Evolutionary conservation across 371 early-diverging fungal genomes (phyloP).

Genomic region (Choanephora cucurbitarum): DNA sequence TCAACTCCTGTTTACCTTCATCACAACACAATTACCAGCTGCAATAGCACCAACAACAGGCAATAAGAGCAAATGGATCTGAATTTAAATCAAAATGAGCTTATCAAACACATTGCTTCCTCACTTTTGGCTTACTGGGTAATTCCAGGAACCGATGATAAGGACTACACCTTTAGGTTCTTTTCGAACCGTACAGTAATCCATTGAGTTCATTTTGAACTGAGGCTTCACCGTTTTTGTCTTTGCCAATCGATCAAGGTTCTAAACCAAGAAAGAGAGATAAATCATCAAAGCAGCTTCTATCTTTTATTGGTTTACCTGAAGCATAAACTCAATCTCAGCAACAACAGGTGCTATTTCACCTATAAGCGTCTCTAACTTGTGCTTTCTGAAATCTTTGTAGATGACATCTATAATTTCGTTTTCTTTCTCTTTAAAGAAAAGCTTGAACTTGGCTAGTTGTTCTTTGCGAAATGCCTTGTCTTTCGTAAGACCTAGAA

Average conservation of each 20-base stretch:
- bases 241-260: constrained; percentile 34
- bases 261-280: constrained; percentile 15
- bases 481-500: constrained; percentile 43
- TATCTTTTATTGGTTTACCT: constrained; percentile 18
- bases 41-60: constrained; percentile 90
- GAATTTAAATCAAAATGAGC: not conserved
- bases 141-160: constrained; percentile 88
- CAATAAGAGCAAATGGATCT: constrained; percentile 62
- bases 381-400: constrained; percentile 67
- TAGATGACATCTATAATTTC: constrained; percentile 59
- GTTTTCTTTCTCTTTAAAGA: constrained; percentile 65
- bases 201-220: constrained; percentile 37
- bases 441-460: constrained; percentile 56
- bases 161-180: constrained; percentile 79
- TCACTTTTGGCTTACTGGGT: constrained; percentile 75
- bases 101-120: too few relatives aligned
- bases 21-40: constrained; percentile 84
- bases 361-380: constrained; percentile 49
- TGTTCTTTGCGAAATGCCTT: constrained; percentile 66
- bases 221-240: constrained; percentile 34
- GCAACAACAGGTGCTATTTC: constrained; percentile 68
- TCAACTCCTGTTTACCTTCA: constrained; percentile 66
- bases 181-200: constrained; percentile 50
- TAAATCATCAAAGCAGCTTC: not conserved
- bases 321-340: constrained; percentile 67